Percentiles rank a stretch among this genome's conserved stretches.
These are phyloP conservation scores for Spathaspora arborariae DNA, from an alignment of 805 yeast species.

Conservation along the genomic window DNA sequence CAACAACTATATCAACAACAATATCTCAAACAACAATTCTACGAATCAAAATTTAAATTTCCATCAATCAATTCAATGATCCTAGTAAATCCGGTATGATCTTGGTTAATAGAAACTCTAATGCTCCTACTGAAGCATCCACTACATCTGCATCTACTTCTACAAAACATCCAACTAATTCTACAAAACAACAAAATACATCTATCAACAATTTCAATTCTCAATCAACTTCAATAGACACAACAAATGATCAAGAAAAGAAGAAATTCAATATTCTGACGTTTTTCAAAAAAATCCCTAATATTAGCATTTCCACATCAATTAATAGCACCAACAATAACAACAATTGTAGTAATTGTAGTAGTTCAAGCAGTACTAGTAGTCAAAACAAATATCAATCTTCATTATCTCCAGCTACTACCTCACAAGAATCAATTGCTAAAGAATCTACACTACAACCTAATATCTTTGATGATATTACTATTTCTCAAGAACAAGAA, in stretches of 20 bases:
- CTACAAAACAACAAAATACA: too few relatives aligned
- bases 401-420: neutral
- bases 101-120: constrained; percentile 4
- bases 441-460: neutral
- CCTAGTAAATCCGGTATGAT: constrained; percentile 1
- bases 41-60: neutral
- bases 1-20: too few relatives aligned
- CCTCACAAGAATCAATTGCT: neutral
- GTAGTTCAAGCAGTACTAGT: neutral
- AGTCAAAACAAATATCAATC: neutral
- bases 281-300: constrained; percentile 5
- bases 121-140: neutral
- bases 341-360: neutral
- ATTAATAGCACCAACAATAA: neutral
- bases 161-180: too few relatives aligned
- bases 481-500: neutral
- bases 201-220: neutral
- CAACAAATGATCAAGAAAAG: constrained; percentile 4
- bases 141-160: neutral
- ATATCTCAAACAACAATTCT: neutral
- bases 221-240: neutral
- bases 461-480: neutral
- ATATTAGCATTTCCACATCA: neutral
- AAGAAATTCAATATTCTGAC: constrained; percentile 7
- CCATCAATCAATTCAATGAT: neutral